Evolutionary conservation across 441 rosid species (phyloP).

Genomic region (Sinapis alba): DNA sequence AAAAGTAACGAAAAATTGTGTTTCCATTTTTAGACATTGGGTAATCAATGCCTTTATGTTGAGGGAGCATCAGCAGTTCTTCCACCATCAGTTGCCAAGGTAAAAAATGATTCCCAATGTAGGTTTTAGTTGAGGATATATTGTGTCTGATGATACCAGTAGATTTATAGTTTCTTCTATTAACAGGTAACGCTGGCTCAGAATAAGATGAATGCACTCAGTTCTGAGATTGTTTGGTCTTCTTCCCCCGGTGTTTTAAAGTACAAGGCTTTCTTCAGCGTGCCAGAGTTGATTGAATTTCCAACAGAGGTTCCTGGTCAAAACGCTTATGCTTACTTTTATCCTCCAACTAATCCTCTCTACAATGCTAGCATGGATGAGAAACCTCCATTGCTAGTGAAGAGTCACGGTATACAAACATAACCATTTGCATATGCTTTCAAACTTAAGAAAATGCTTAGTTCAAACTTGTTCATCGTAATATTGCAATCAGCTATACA

Average conservation of each 20-base stretch:
- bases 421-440: neutral
- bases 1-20: slow-evolving; percentile 13
- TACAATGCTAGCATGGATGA: slow-evolving; percentile 69
- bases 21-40: slow-evolving; percentile 54
- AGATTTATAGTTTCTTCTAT: slow-evolving; percentile 12
- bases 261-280: slow-evolving; percentile 69
- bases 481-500: slow-evolving; percentile 9
- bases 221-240: slow-evolving; percentile 76
- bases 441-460: neutral
- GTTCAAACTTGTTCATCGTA: slow-evolving; percentile 11
- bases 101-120: slow-evolving; percentile 27
- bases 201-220: slow-evolving; percentile 46
- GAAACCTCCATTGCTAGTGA: slow-evolving; percentile 79
- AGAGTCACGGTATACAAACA: slow-evolving; percentile 80
- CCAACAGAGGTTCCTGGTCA: slow-evolving; percentile 85
- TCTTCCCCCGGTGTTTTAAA: slow-evolving; percentile 74
- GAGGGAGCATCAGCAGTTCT: slow-evolving; percentile 84
- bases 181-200: slow-evolving; percentile 75
- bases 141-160: neutral
- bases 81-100: slow-evolving; percentile 90
- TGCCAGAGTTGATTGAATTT: slow-evolving; percentile 87
- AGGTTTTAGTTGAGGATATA: neutral
- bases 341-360: slow-evolving; percentile 74
- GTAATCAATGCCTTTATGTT: slow-evolving; percentile 63
- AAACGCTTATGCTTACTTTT: slow-evolving; percentile 84